Evolutionary conservation across 305 asterid genomes (phyloP).

Genomic region (Lippia alba): DNA sequence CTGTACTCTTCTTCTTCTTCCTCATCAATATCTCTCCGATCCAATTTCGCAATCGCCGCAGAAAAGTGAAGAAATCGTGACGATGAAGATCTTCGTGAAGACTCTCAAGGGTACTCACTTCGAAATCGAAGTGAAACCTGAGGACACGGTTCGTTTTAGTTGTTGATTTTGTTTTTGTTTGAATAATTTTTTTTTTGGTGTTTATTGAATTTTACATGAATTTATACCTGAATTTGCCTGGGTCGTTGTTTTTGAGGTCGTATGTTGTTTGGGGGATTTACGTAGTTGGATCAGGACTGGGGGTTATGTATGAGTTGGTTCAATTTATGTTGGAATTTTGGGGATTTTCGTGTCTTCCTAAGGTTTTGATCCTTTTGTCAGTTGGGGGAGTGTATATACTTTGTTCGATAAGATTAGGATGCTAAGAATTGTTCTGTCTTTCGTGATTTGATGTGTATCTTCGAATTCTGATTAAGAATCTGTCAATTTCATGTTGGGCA

Average conservation of each 20-base stretch:
- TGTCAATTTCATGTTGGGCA: constrained; percentile 14
- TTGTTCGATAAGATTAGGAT: constrained; percentile 11
- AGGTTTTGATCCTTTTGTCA: neutral
- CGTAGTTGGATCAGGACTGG: constrained; percentile 18
- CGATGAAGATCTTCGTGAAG: constrained; percentile 78
- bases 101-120: constrained; percentile 77
- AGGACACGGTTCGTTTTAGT: constrained; percentile 53
- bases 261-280: neutral
- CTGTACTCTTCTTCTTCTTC: constrained; percentile 24
- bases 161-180: neutral
- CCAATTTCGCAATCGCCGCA: constrained; percentile 17
- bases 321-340: neutral
- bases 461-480: constrained; percentile 3
- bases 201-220: neutral
- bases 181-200: neutral
- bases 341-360: neutral
- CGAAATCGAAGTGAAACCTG: constrained; percentile 68
- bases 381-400: constrained; percentile 7
- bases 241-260: neutral
- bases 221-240: neutral
- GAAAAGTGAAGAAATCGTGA: neutral
- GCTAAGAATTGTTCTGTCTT: neutral
- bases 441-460: constrained; percentile 6
- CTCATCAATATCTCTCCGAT: constrained; percentile 37
- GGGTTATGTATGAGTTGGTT: constrained; percentile 3